phyloP scores from a whole-genome alignment of 1,284 basidiomycete species.

The Leccinum solheimii region DNA sequence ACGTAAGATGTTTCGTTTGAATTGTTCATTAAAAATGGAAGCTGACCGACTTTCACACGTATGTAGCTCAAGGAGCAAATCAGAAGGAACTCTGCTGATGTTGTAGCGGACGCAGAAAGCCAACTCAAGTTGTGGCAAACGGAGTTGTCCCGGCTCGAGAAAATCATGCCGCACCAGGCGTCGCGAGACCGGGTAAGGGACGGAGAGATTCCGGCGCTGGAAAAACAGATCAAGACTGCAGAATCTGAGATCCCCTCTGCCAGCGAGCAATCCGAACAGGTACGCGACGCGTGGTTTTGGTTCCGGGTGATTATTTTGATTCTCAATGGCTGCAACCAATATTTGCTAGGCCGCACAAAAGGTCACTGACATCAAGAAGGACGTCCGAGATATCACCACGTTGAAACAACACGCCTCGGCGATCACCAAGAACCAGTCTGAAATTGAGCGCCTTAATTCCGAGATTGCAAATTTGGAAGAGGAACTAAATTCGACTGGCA shows the following conservation, averaged over 20 bases:
- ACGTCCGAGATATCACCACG: constrained; percentile 61
- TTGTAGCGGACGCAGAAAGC: constrained; percentile 36
- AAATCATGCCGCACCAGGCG: constrained; percentile 55
- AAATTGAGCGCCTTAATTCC: constrained; percentile 62
- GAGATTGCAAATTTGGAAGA: constrained; percentile 71
- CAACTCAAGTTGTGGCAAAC: constrained; percentile 64
- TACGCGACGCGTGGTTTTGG: constrained; percentile 26
- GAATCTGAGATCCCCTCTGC: constrained; percentile 54
- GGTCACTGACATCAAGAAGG: constrained; percentile 48
- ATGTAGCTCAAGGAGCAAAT: constrained; percentile 57
- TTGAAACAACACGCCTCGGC: constrained; percentile 68
- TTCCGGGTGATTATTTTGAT: not conserved
- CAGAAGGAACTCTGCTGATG: constrained; percentile 46
- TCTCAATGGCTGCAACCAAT: not conserved
- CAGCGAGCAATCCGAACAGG: constrained; percentile 58
- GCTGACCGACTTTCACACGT: constrained; percentile 1
- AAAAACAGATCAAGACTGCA: constrained; percentile 61
- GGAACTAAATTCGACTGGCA: constrained; percentile 70
- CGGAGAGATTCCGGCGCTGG: constrained; percentile 66
- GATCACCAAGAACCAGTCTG: constrained; percentile 63
- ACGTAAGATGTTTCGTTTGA: constrained; percentile 44
- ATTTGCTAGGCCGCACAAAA: constrained; percentile 47
- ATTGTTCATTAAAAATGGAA: not conserved
- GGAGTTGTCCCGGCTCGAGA: constrained; percentile 60
- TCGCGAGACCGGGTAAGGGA: constrained; percentile 54